These are phyloP conservation scores for Leptographium radiaticola DNA, from an alignment of 2,329 filamentous ascomycete genomes.

Conservation along the genomic window DNA sequence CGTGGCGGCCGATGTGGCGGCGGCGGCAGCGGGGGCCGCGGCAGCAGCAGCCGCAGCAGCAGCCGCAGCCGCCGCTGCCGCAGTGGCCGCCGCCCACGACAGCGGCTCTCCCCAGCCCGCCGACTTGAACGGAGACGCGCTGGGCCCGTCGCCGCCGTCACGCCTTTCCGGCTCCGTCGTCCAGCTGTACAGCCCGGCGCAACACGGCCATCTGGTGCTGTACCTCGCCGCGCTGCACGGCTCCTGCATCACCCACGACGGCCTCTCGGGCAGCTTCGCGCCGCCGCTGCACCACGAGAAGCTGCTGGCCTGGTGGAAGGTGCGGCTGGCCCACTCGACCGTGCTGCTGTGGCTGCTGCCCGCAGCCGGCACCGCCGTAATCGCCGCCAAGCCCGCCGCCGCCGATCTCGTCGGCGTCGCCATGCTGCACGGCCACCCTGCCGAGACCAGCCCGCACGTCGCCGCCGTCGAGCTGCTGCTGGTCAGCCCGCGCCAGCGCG, in stretches of 20 bases:
- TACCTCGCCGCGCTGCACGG: slow-evolving; percentile 46
- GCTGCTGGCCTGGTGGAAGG: slow-evolving; percentile 44
- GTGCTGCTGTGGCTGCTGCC: slow-evolving; percentile 37
- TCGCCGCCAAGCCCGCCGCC: slow-evolving; percentile 15
- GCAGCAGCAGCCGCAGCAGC: not conserved
- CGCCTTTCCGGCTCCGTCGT: not conserved
- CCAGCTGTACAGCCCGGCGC: slow-evolving; percentile 26
- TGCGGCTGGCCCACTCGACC: slow-evolving; percentile 32
- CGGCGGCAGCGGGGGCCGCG: not conserved
- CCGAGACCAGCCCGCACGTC: slow-evolving; percentile 43
- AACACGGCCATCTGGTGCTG: slow-evolving; percentile 38
- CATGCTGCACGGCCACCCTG: slow-evolving; percentile 36
- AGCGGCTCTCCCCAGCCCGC: too few relatives aligned
- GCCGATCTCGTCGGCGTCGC: slow-evolving; percentile 41
- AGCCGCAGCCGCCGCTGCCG: not conserved
- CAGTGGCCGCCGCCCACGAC: not conserved
- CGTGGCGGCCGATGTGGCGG: not conserved
- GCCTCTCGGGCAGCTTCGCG: slow-evolving; percentile 43
- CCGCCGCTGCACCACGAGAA: slow-evolving; percentile 44
- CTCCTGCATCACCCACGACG: slow-evolving; percentile 44
- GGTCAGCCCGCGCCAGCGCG: slow-evolving; percentile 36
- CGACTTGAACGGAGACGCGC: too few relatives aligned
- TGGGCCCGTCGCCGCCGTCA: not conserved
- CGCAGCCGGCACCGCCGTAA: not conserved
- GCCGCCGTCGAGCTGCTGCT: slow-evolving; percentile 45